These are phyloP conservation scores for Euclidium syriacum DNA, from an alignment of 345 rosid genomes.

Conservation along the genomic window DNA sequence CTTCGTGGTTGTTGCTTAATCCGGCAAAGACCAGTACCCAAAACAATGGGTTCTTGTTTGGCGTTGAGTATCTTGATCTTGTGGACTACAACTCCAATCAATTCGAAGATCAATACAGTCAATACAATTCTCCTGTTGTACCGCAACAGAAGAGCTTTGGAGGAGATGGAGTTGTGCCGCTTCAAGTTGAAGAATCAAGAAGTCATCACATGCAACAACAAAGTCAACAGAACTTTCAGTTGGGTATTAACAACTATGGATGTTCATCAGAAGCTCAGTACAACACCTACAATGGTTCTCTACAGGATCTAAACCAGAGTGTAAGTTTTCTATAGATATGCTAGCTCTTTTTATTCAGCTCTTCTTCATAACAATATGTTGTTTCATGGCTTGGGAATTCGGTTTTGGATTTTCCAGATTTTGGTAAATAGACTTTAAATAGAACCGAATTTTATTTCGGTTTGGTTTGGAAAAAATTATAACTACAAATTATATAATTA, in stretches of 20 bases:
- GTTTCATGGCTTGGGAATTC: too few relatives aligned
- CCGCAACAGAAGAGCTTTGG: conserved; percentile 38
- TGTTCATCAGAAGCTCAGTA: conserved; percentile 37
- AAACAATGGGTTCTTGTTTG: conserved; percentile 50
- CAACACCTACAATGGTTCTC: conserved; percentile 48
- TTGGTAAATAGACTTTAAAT: too few relatives aligned
- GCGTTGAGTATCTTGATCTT: conserved; percentile 79
- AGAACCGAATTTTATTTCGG: too few relatives aligned
- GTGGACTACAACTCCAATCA: conserved; percentile 63
- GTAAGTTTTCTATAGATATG: conserved; percentile 34
- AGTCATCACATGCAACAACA: conserved; percentile 38
- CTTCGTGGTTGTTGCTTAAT: conserved; percentile 71
- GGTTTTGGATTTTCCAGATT: too few relatives aligned
- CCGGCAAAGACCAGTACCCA: conserved; percentile 35
- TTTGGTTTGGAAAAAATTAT: too few relatives aligned
- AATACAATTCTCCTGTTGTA: conserved; percentile 18
- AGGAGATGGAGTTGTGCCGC: conserved; percentile 77
- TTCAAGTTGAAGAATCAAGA: conserved; percentile 41
- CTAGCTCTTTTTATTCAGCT: neutral
- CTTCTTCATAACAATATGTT: neutral
- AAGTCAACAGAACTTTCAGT: conserved; percentile 42
- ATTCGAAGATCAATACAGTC: conserved; percentile 36
- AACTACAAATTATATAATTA: too few relatives aligned
- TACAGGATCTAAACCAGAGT: conserved; percentile 32
- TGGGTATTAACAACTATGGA: conserved; percentile 50